A percentile compares a stretch with the other conserved stretches of the same genome.
phyloP scores from a whole-genome alignment of 768 basidiomycete species.

The Pleurotus platypus region DNA sequence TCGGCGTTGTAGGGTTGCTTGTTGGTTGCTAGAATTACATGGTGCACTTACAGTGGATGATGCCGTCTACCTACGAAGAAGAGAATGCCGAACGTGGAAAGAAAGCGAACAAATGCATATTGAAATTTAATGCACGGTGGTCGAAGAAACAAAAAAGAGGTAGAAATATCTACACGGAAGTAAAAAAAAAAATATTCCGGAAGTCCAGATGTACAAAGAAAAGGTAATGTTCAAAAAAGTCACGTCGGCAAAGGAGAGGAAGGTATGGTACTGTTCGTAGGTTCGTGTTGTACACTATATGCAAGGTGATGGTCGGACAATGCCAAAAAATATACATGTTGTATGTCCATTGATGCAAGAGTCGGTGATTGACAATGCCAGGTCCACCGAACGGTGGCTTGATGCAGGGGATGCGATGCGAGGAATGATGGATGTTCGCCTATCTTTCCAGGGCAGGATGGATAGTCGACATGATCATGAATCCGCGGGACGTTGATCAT shows the following conservation, averaged over 20 bases:
- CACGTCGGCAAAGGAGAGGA: not conserved
- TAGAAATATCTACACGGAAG: not conserved
- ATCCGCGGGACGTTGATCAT: conserved; percentile 1
- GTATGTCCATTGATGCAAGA: not conserved
- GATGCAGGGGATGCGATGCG: not conserved
- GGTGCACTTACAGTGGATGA: not conserved
- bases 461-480: not conserved
- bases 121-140: not conserved
- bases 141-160: not conserved
- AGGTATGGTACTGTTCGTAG: not conserved
- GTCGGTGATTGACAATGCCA: not conserved
- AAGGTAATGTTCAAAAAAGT: not conserved
- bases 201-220: conserved; percentile 2
- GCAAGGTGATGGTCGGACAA: not conserved
- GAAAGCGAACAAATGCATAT: not conserved
- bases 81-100: not conserved
- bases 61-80: not conserved
- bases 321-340: not conserved
- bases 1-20: too few relatives aligned
- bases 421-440: not conserved
- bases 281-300: conserved; percentile 3
- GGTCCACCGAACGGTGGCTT: not conserved
- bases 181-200: not conserved
- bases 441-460: not conserved
- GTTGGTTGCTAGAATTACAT: not conserved